Conservation (phyloP, 352 stramenopile genomes). For the Halophytophthora batemanensis region DNA sequence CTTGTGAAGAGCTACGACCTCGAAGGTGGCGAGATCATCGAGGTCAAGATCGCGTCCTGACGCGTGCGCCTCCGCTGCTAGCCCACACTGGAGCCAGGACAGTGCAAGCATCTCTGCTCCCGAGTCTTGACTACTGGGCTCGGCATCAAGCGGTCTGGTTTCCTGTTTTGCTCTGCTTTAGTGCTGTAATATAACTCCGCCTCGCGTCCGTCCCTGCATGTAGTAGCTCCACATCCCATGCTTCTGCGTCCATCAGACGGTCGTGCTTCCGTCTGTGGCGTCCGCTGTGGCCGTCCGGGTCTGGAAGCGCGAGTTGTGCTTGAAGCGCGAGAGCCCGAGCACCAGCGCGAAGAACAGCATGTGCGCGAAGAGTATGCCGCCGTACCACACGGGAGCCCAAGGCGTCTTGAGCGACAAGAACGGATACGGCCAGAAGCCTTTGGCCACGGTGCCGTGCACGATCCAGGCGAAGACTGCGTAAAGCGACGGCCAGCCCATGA, state of each 20-base stretch:
- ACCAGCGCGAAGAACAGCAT: conserved; percentile 34
- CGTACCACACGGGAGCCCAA: conserved; percentile 73
- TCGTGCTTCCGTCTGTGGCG: not conserved
- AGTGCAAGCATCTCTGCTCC: no score
- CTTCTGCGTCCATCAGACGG: not conserved
- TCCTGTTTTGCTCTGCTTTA: no score
- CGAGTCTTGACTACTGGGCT: no score
- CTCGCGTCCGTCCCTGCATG: no score
- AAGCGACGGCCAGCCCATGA: conserved; percentile 55
- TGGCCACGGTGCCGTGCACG: conserved; percentile 59
- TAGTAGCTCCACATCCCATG: not conserved
- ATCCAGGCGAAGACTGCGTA: conserved; percentile 81
- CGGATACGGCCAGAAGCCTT: conserved; percentile 79
- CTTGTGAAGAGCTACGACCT: conserved; percentile 52
- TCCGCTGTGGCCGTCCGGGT: not conserved
- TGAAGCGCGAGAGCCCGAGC: conserved; percentile 46
- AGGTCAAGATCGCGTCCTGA: conserved; percentile 47
- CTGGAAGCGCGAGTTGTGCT: conserved; percentile 13
- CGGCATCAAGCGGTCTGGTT: no score
- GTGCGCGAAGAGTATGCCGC: conserved; percentile 49
- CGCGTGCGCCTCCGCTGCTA: not conserved
- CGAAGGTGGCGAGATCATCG: conserved; percentile 65
- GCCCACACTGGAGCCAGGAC: no score
- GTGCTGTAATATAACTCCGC: no score
- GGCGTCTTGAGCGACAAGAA: conserved; percentile 75